Evolutionary conservation across 495 filamentous ascomycete genomes (phyloP).

Genomic region (Aspergillus avenaceus): DNA sequence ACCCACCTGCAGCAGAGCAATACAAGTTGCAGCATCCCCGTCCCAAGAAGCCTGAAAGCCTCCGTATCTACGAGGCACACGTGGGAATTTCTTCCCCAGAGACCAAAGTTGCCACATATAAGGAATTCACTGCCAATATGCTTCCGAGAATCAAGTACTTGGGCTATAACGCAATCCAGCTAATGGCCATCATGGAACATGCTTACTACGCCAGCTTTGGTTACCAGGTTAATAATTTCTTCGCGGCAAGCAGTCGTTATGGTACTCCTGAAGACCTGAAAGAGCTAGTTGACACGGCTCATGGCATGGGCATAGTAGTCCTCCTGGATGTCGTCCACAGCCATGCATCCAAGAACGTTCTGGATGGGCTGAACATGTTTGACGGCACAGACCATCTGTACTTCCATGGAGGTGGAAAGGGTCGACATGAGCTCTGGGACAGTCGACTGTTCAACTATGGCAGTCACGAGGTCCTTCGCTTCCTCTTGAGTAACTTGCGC

Average conservation of each 20-base stretch:
- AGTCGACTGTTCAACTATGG: slow-evolving; percentile 97
- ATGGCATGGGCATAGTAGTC: slow-evolving; percentile 85
- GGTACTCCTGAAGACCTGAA: slow-evolving; percentile 93
- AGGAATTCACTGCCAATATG: slow-evolving; percentile 91
- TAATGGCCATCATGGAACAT: slow-evolving; percentile 99
- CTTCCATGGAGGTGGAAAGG: slow-evolving; percentile 83
- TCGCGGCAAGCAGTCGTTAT: slow-evolving; percentile 94
- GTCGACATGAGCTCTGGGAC: slow-evolving; percentile 91
- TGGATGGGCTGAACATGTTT: slow-evolving; percentile 91
- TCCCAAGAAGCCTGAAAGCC: slow-evolving; percentile 80
- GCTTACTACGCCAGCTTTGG: slow-evolving; percentile 99
- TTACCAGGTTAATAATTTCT: slow-evolving; percentile 98
- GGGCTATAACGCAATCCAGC: slow-evolving; percentile 95
- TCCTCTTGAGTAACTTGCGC: slow-evolving; percentile 88
- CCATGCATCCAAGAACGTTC: slow-evolving; percentile 94
- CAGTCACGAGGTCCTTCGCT: slow-evolving; percentile 87
- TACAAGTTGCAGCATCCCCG: slow-evolving; percentile 80
- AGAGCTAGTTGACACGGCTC: slow-evolving; percentile 92
- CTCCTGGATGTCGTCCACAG: slow-evolving; percentile 96
- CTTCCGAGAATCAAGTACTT: slow-evolving; percentile 85
- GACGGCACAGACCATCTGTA: slow-evolving; percentile 93
- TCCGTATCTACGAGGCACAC: slow-evolving; percentile 94
- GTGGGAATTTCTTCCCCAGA: slow-evolving; percentile 96
- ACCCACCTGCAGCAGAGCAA: slow-evolving; percentile 68
- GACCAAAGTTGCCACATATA: slow-evolving; percentile 82